Base-by-base conservation (phyloP, 164 flowering plant genomes). In the Taxillus chinensis region DNA sequence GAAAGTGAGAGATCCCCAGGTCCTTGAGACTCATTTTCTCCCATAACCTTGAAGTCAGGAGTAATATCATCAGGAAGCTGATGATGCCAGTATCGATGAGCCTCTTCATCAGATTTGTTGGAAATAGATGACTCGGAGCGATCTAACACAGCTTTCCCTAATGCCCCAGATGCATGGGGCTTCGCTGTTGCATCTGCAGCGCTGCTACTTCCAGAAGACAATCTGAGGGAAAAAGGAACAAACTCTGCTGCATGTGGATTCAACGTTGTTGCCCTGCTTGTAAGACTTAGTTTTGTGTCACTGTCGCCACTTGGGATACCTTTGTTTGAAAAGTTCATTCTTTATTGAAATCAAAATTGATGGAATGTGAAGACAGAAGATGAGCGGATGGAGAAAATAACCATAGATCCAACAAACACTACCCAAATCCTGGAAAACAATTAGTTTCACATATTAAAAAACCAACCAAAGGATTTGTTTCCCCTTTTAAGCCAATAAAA, bases 1-100 rank as follows among this genome's bases (percentile, higher is more conserved):
- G 83, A 73, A 52, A 95, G 74, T 41, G 90, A 75, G 49, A 91
- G 77, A 65, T 70, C 74, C 50, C 73, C 83, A 45, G 79, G 58
- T 64, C 77, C 83, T 61, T 78, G 86, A 62, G 82, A 66, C 48
- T 86, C 92, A 62, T 87, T 92, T 51, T 70, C 89, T 58, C 78
- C 82, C 78, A 75, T 71, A 42, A 80, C 75, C 69, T 89, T 85
- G 67, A 95, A 95, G 62, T 95, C 99, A 7, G 97, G 99, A 41
- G 92, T 95, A 62, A 95, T 91, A 68, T 95, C 99, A 79, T 95
- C 99, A 43, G 95, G 99, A 59, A 95, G 87, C 75, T 91, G 95
- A 66, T 67, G 75, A 51, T 82, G 77, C 99, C 97, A 90, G 62
- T 71, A 95, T 48, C 85, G 91, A 42, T 76, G 96, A 50, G 84